These are phyloP conservation scores for Aspergillus amoenus DNA, from an alignment of 2,329 filamentous ascomycete species.

Conservation along the genomic window DNA sequence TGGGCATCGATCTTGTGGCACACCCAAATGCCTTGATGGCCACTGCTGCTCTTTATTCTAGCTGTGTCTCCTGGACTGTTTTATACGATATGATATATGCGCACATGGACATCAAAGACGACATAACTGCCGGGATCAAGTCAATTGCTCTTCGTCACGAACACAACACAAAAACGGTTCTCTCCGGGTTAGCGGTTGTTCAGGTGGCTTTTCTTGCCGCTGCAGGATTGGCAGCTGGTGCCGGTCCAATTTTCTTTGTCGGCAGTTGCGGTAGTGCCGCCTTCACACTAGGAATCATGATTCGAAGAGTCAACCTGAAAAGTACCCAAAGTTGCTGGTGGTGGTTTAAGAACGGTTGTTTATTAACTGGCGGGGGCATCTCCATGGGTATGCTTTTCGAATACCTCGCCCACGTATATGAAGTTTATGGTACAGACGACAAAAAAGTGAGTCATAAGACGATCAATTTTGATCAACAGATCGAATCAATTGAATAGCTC, in stretches of 20 bases:
- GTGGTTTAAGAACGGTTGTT: constrained; percentile 64
- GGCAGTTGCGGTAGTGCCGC: constrained; percentile 59
- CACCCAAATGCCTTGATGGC: constrained; percentile 37
- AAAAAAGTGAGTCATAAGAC: background rate
- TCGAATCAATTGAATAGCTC: background rate
- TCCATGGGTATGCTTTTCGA: constrained; percentile 56
- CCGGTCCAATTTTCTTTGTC: constrained; percentile 59
- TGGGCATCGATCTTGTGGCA: constrained; percentile 46
- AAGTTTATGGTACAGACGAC: constrained; percentile 23
- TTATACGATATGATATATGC: constrained; percentile 55
- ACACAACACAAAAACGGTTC: constrained; percentile 46
- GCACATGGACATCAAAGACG: constrained; percentile 53
- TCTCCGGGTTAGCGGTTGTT: constrained; percentile 40
- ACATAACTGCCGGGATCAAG: constrained; percentile 51
- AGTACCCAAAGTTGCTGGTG: constrained; percentile 61
- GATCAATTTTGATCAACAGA: background rate
- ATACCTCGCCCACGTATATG: constrained; percentile 43
- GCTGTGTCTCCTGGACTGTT: constrained; percentile 50
- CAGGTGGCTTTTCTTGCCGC: constrained; percentile 46
- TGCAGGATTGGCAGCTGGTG: constrained; percentile 49
- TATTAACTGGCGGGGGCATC: constrained; percentile 61
- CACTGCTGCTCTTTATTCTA: constrained; percentile 45
- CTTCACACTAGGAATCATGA: constrained; percentile 57
- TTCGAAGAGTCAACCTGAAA: constrained; percentile 58
- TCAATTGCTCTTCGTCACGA: constrained; percentile 52